Conservation (phyloP, 768 basidiomycete species). For the Suillus subluteus region DNA sequence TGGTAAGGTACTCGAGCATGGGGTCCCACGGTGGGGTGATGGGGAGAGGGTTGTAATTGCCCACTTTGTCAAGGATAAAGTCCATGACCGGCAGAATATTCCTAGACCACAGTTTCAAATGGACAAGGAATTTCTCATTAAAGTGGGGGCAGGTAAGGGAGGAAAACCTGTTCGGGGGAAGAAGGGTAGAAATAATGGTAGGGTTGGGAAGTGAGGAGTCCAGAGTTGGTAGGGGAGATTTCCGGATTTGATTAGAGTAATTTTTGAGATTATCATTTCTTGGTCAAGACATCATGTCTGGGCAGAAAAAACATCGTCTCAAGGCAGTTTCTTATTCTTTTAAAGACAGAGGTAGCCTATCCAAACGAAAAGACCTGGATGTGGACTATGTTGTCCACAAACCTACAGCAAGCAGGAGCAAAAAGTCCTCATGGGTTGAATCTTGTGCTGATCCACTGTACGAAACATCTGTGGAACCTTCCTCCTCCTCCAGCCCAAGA, state of each 20-base stretch:
- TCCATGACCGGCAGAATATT: background rate
- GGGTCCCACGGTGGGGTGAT: background rate
- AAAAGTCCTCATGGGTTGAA: background rate
- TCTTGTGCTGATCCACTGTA: background rate
- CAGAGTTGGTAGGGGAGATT: too few relatives aligned
- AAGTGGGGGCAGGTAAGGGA: too few relatives aligned
- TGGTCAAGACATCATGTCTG: too few relatives aligned
- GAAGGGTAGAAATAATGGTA: too few relatives aligned
- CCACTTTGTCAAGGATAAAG: slow-evolving; percentile 7
- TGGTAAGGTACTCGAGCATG: background rate
- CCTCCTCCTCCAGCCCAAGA: background rate
- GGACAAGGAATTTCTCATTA: slow-evolving; percentile 8
- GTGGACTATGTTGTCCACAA: background rate
- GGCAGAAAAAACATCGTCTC: too few relatives aligned
- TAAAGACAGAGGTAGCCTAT: too few relatives aligned
- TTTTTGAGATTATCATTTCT: too few relatives aligned
- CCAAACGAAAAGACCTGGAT: background rate
- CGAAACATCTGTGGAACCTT: background rate
- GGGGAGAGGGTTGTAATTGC: slow-evolving; percentile 4
- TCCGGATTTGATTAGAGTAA: too few relatives aligned
- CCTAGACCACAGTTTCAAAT: background rate
- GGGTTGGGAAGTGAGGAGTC: too few relatives aligned
- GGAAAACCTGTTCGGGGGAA: too few relatives aligned
- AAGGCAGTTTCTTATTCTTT: too few relatives aligned
- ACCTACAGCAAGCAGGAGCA: background rate